Evolutionary conservation across 1,284 basidiomycete species (phyloP).

Genomic region (Puccinia novopanici): DNA sequence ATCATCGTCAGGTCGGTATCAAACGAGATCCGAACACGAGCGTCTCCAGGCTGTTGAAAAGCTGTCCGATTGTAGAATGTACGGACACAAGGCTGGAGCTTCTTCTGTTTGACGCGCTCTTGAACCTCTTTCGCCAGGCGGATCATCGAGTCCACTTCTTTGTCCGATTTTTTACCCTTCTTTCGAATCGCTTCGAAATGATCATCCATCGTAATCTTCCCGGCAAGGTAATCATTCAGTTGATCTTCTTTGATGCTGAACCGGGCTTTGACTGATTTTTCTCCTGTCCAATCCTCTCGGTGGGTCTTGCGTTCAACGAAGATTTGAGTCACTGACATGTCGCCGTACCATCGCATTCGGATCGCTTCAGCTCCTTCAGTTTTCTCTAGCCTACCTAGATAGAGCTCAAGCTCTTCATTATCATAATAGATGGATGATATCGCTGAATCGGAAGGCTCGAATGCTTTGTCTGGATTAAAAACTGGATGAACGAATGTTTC

Average conservation of each 20-base stretch:
- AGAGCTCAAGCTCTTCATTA: conserved; percentile 94
- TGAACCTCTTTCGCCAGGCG: conserved; percentile 96
- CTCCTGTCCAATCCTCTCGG: conserved; percentile 98
- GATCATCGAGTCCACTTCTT: conserved; percentile 91
- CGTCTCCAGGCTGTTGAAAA: conserved; percentile 97
- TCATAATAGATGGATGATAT: conserved; percentile 66
- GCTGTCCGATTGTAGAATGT: conserved; percentile 99
- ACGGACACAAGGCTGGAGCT: conserved; percentile 82
- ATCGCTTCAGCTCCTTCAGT: conserved; percentile 97
- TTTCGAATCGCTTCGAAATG: conserved; percentile 86
- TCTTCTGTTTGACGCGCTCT: conserved; percentile 82
- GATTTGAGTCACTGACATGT: conserved; percentile 74
- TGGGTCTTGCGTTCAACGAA: conserved; percentile 99
- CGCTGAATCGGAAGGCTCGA: conserved; percentile 80
- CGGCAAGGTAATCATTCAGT: conserved; percentile 85
- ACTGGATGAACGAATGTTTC: conserved; percentile 64
- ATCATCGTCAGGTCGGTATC: conserved; percentile 94
- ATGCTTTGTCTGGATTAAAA: conserved; percentile 94
- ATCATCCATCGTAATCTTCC: conserved; percentile 89
- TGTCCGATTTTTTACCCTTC: conserved; percentile 91
- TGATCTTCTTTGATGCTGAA: conserved; percentile 95
- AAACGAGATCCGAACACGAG: conserved; percentile 93
- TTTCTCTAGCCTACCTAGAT: conserved; percentile 94
- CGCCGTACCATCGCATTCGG: conserved; percentile 97
- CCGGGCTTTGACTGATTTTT: conserved; percentile 97